Evolutionary conservation across 2,329 filamentous ascomycete species (phyloP), one percentile per base, ranked within the genome.

Genomic region (Penicillium sp.): DNA sequence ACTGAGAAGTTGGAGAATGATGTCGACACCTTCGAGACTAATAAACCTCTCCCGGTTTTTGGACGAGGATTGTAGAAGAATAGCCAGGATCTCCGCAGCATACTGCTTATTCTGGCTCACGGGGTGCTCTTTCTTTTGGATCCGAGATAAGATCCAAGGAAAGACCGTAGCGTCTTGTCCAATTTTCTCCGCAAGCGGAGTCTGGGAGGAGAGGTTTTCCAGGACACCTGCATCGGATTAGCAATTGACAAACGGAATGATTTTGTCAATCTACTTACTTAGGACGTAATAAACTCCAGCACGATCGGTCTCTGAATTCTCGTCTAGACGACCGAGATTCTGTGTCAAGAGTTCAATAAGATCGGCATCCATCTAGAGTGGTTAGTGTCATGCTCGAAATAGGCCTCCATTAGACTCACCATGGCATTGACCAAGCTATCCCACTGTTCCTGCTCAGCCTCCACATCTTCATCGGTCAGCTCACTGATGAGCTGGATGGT

Each of bases 71-170:
- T 96, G 91, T 15, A 92, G 78, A 7, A 98, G 74, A 47, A 98
- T 93, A 10, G 92, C 90, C 2, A 98, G 76, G 6, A 97, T 82
- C 71, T 98, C 93, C 13, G 92, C 89, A 0, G 90, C 82, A 67
- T 97, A 98, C 67, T 96, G 92, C 67, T 93, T 95, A 67, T 98
- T 98, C 66, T 98, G 93, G 4, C 82, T 79, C 0, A 95, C 81
- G 0, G 77, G 75, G 3, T 74, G 74, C 66, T 95, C 89, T 44
- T 79, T 79, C 48, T 77, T 78, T 58, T 87, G 83, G 54, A 89
- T 86, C 43, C 93, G 81, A 43, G 78, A 72, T 31, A 95, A 74
- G 2, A 98, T 78, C 89, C 89, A 97, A 39, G 79, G 74, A 6
- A 96, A 66, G 0, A 95, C 74, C 6, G 74, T 75, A 5, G 82